Evolutionary conservation across 2,329 filamentous ascomycete genomes (phyloP).

Genomic region (Colletotrichum sp.): DNA sequence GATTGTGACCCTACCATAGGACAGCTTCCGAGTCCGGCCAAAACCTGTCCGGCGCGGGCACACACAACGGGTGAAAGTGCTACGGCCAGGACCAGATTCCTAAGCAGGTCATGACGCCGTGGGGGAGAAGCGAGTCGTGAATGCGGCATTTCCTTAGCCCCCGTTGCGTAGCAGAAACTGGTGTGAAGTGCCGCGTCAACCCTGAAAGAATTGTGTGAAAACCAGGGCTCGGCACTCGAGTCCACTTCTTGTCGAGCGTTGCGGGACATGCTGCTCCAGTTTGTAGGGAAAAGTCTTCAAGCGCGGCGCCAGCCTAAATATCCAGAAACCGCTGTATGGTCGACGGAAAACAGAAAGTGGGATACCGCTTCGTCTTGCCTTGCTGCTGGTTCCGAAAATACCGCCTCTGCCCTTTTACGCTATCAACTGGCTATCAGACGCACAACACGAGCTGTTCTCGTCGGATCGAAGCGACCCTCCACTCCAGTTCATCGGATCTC

Average conservation of each 20-base stretch:
- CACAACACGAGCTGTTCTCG: not conserved
- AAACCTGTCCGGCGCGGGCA: not conserved
- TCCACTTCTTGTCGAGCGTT: not conserved
- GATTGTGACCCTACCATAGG: not conserved
- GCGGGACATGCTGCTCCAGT: not conserved
- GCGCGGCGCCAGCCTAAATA: constrained; percentile 11
- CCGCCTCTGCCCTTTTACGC: not conserved
- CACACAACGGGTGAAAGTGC: not conserved
- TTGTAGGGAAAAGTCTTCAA: constrained; percentile 5
- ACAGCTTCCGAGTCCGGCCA: not conserved
- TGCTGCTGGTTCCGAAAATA: not conserved
- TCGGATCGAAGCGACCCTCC: constrained; percentile 5
- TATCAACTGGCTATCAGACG: not conserved
- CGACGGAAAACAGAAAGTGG: not conserved
- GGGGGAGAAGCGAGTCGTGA: not conserved
- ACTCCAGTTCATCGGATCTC: not conserved
- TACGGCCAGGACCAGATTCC: not conserved
- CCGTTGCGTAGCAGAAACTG: not conserved
- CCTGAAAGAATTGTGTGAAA: not conserved
- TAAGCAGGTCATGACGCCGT: not conserved
- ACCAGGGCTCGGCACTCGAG: not conserved
- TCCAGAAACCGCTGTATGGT: not conserved
- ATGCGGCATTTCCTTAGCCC: constrained; percentile 14
- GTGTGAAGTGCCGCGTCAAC: constrained; percentile 12
- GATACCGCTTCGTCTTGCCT: not conserved